These are phyloP conservation scores for Phialocephala subalpina DNA, from an alignment of 2,329 filamentous ascomycete genomes.

Conservation along the genomic window DNA sequence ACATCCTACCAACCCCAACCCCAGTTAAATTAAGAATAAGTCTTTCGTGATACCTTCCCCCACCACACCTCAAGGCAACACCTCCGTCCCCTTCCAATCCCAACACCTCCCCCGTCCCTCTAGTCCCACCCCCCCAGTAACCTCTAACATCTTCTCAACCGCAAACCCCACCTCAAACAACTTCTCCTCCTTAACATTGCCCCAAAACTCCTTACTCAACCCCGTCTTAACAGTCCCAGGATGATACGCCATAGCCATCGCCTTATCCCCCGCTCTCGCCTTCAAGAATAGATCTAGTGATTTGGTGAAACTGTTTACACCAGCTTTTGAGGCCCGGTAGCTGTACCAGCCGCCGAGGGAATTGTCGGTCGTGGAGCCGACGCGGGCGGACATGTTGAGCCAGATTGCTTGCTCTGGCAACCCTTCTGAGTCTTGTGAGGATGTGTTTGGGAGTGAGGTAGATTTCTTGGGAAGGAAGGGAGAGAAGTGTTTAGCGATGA, in stretches of 20 bases:
- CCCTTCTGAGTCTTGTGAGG: slow-evolving; percentile 41
- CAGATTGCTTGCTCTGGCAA: slow-evolving; percentile 67
- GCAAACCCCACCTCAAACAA: slow-evolving; percentile 73
- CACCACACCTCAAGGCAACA: slow-evolving; percentile 46
- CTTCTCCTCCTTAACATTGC: slow-evolving; percentile 63
- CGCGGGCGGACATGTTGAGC: slow-evolving; percentile 79
- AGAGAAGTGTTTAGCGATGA: slow-evolving; percentile 80
- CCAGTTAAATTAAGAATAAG: too few relatives aligned
- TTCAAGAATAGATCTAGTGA: slow-evolving; percentile 74
- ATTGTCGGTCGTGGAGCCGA: slow-evolving; percentile 79
- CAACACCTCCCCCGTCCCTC: slow-evolving; percentile 69
- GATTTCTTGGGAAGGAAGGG: slow-evolving; percentile 71
- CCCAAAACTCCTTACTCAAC: slow-evolving; percentile 78
- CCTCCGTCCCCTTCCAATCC: slow-evolving; percentile 74
- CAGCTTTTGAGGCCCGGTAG: slow-evolving; percentile 80
- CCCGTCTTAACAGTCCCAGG: slow-evolving; percentile 83
- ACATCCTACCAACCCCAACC: too few relatives aligned
- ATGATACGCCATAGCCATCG: slow-evolving; percentile 75
- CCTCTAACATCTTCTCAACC: slow-evolving; percentile 68
- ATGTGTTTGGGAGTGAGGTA: slow-evolving; percentile 45
- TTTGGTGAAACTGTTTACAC: slow-evolving; percentile 74
- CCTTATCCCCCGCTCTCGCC: slow-evolving; percentile 64
- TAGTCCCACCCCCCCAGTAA: slow-evolving; percentile 57
- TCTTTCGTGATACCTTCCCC: too few relatives aligned
- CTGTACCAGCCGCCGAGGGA: slow-evolving; percentile 80